Evolutionary conservation across 345 rosid genomes (phyloP).

Genomic region (Firmiana major): DNA sequence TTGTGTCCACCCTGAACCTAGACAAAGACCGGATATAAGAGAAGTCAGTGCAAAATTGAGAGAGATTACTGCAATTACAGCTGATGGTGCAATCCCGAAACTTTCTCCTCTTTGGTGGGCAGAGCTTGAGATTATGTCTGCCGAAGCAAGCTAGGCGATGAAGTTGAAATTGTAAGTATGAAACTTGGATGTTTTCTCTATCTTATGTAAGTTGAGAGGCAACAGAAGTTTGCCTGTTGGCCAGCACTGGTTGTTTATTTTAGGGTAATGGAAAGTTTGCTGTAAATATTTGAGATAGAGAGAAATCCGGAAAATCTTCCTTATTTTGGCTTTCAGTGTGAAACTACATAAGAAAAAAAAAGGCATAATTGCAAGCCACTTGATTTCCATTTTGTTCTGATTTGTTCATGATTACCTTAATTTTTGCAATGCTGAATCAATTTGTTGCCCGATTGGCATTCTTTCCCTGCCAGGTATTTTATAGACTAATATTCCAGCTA

Average conservation of each 20-base stretch:
- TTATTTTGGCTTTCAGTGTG: neutral
- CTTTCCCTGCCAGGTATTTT: neutral
- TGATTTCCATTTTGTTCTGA: neutral
- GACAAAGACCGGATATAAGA: constrained; percentile 51
- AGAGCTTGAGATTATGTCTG: constrained; percentile 72
- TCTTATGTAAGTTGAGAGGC: constrained; percentile 1
- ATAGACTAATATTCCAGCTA: neutral
- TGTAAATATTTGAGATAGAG: constrained; percentile 21
- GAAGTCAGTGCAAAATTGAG: constrained; percentile 50
- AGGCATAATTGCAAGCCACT: neutral
- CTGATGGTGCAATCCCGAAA: constrained; percentile 60
- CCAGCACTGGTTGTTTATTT: neutral
- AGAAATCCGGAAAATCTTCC: constrained; percentile 4
- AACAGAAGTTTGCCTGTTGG: constrained; percentile 5
- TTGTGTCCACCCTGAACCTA: constrained; percentile 58
- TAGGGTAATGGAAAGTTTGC: constrained; percentile 6
- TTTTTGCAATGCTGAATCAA: neutral
- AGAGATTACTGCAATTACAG: constrained; percentile 51
- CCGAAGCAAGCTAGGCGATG: constrained; percentile 32
- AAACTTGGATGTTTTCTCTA: neutral
- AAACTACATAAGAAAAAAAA: neutral
- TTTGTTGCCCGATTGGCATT: neutral
- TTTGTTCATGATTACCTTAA: neutral
- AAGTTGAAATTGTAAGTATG: constrained; percentile 15
- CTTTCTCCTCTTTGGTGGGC: constrained; percentile 99